Evolutionary conservation across 2,329 filamentous ascomycete species (phyloP), one percentile per base, ranked within the genome.

Genomic region (Pezicula neosporulosa): DNA sequence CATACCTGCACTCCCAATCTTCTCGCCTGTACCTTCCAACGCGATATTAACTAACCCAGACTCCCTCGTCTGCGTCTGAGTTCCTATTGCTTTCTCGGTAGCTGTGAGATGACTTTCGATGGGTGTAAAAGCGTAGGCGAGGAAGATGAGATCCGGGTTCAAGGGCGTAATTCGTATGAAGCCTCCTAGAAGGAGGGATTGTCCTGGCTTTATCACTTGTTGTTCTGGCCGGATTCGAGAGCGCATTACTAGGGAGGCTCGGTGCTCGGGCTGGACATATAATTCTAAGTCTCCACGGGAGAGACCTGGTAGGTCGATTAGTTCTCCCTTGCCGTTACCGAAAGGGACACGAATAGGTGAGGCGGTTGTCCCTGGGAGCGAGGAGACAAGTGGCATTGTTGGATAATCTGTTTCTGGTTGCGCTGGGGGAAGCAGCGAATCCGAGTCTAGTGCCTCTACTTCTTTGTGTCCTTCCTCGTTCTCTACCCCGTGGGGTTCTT

Each of bases 341-440:
- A 94, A 99, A 1, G 91, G 90, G 16, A 97, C 83, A 27, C 94
- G 86, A 60, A 99, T 97, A 0, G 94, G 94, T 0, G 91, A 96
- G 2, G 92, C 94, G 1, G 94, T 99, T 0, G 94, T 99, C 9
- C 95, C 94, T 0, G 94, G 90, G 3, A 97, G 77, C 4, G 89
- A 81, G 1, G 91, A 96, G 2, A 96, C 87, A 10, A 95, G 72
- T 1, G 93, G 93, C 80, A 97, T 92, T 15, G 83, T 75, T 5
- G 93, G 93, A 62, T 86, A 97, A 47, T 86, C 78, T 2, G 81
- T 83, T 62, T 91, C 90, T 4, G 76, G 73, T 54, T 86, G 89
- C 0, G 83, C 75, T 2, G 92, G 91, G 0, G 93, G 93, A 0
- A 97, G 79, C 30, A 96, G 78, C 15, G 78, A 72, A 6, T 51